Base-by-base conservation (phyloP, 805 yeast species). In the Suhomyces kilbournensis region DNA sequence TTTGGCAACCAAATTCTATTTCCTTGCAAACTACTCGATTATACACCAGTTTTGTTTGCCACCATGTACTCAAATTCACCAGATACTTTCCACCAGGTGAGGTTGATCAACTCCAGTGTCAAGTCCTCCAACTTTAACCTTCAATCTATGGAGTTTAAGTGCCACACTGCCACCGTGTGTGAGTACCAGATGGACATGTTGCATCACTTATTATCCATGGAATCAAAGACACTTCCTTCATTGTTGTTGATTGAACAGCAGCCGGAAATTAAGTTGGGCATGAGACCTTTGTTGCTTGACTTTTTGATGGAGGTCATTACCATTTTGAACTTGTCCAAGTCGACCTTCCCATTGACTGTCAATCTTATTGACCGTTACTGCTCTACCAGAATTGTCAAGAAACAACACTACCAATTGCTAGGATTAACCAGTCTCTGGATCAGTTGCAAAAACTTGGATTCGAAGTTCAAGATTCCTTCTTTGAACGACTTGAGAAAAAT, bases 391-490 rank as follows among this genome's bases (percentile, higher is more conserved):
- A 72, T 75, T 35, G 79, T 75, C 49, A 72, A 72, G 61, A 74
- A 74, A 53, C 77, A 74, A 57, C 78, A 75, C 60, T 75, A 74
- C 60, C 79, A 75, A 54, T 66, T 75, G 44, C 65, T 75, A 54
- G 79, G 79, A 3, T 66, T 74, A 52, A 73, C 78, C 8, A 69
- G 73, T 47, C 67, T 75, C 48, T 75, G 79, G 79, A 72, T 74
- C 45, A 66, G 73, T 44, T 72, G 77, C 63, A 75, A 75, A 59
- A 72, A 77, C 72, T 64, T 75, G 60, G 85, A 81, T 60, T 72
- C 77, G 56, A 81, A 81, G 68, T 79, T 80, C 58, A 82, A 82
- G 62, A 80, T 84, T 39, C 85, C 86, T 7, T 70, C 78, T 19
- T 67, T 83, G 51, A 73, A 74, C 48, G 79, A 78, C 56, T 69